Evolutionary conservation across 1,139 yeast species (phyloP).

Genomic region (Kurtzmaniella quercitrusa): DNA sequence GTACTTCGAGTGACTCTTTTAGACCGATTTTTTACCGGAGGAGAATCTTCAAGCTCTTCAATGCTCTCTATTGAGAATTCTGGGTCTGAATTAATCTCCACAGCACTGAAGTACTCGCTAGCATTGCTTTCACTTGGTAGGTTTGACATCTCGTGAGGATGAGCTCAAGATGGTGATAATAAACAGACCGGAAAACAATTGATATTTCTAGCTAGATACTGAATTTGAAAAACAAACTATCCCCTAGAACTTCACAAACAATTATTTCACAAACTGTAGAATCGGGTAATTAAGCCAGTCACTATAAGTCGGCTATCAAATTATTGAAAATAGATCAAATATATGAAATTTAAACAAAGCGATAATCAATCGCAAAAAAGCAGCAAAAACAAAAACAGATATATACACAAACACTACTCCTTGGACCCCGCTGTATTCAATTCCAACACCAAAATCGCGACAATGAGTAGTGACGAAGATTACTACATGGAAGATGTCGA

Average conservation of each 20-base stretch:
- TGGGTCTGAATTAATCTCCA: conserved; percentile 2
- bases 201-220: no score
- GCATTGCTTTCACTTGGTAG: conserved; percentile 3
- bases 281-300: no score
- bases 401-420: neutral
- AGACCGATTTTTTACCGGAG: neutral
- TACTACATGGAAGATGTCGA: neutral
- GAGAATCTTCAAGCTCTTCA: no score
- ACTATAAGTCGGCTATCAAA: no score
- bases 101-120: conserved; percentile 8
- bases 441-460: neutral
- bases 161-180: neutral
- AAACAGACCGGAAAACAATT: no score
- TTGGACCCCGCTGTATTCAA: neutral
- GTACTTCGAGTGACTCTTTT: neutral
- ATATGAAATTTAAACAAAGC: no score
- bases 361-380: no score
- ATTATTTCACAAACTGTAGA: no score
- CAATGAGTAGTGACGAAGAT: neutral
- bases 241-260: no score
- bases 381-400: no score
- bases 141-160: neutral
- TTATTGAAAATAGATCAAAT: no score
- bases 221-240: no score
- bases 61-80: neutral